phyloP scores from a whole-genome alignment of 1,284 basidiomycete species.

The Irpex sp. region DNA sequence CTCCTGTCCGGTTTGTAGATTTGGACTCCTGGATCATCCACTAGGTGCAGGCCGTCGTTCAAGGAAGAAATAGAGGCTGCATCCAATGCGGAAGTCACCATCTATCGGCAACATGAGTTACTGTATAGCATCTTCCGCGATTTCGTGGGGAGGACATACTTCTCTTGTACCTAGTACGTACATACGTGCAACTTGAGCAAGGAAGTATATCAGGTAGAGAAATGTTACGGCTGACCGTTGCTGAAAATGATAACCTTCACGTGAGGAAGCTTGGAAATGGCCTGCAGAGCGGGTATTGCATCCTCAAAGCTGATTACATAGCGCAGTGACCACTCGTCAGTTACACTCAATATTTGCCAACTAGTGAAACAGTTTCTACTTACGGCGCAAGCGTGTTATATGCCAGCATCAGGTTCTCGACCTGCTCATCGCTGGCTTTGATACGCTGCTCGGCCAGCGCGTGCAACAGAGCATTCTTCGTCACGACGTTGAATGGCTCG shows the following conservation, averaged over 20 bases:
- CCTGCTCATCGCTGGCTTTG: conserved; percentile 10
- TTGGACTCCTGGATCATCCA: conserved; percentile 16
- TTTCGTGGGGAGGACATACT: conserved; percentile 3
- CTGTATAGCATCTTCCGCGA: background rate
- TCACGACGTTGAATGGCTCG: conserved; percentile 29
- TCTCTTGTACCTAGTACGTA: conserved; percentile 16
- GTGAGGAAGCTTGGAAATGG: conserved; percentile 14
- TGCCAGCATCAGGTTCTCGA: conserved; percentile 20
- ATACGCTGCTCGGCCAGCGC: conserved; percentile 23
- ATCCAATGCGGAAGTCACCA: conserved; percentile 24
- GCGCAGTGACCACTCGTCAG: background rate
- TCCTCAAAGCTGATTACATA: conserved; percentile 22
- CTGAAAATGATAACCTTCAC: conserved; percentile 26
- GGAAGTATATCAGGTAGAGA: conserved; percentile 1
- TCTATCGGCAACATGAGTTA: conserved; percentile 15
- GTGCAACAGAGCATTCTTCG: conserved; percentile 24
- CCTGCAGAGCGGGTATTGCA: conserved; percentile 18
- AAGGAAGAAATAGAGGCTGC: conserved; percentile 13
- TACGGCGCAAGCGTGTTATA: conserved; percentile 25
- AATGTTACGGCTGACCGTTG: conserved; percentile 23
- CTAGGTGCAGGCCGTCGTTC: conserved; percentile 16
- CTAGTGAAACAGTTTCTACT: conserved; percentile 1
- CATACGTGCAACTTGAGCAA: background rate
- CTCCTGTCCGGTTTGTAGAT: conserved; percentile 26
- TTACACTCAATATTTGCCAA: background rate